These are phyloP conservation scores for Paecilomyces niveus DNA, from an alignment of 2,329 filamentous ascomycete species.

Conservation along the genomic window DNA sequence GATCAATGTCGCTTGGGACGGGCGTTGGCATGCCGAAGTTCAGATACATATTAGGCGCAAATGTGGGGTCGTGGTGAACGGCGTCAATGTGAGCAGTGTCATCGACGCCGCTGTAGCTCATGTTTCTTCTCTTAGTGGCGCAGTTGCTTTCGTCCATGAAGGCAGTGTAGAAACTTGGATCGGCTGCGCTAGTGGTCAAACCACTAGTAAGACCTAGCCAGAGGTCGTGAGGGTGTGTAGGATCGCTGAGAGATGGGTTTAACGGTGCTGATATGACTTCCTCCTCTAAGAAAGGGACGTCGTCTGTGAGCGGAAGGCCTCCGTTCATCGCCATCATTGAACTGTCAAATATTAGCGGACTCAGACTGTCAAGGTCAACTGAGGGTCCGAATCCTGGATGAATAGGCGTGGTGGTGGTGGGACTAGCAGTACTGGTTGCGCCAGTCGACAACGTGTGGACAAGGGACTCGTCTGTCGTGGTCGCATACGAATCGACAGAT, in stretches of 20 bases:
- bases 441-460: neutral
- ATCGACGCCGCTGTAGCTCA: neutral
- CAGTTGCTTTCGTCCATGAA: neutral
- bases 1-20: neutral
- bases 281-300: neutral
- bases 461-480: neutral
- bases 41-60: neutral
- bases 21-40: neutral
- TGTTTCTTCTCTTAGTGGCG: neutral
- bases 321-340: neutral
- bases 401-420: neutral
- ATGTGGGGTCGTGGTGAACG: neutral
- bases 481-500: neutral
- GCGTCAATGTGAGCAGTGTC: neutral
- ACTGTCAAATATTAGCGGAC: neutral
- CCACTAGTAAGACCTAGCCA: neutral
- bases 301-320: neutral
- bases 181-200: neutral
- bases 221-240: neutral
- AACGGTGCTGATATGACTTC: neutral
- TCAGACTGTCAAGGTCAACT: neutral
- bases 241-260: neutral
- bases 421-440: neutral
- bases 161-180: neutral
- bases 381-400: neutral